Evolutionary conservation across 805 yeast genomes (phyloP).

Genomic region (Wickerhamiella kurtzmanii): DNA sequence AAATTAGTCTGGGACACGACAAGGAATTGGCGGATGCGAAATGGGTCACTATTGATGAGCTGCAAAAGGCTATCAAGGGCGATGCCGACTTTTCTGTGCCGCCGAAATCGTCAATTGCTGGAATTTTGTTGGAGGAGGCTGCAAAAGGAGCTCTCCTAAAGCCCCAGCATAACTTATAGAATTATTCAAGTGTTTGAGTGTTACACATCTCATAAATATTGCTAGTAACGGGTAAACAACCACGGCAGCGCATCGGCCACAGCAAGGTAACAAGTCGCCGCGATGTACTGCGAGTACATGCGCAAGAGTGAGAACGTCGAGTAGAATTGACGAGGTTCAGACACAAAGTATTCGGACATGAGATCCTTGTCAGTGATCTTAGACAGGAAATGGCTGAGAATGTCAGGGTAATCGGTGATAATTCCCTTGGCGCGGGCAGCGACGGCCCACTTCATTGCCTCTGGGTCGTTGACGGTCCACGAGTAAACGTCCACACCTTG

Average conservation of each 20-base stretch:
- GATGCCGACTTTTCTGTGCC: conserved; percentile 20
- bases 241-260: conserved; percentile 17
- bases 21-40: conserved; percentile 73
- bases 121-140: conserved; percentile 22
- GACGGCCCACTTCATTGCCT: conserved; percentile 28
- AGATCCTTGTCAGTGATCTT: conserved; percentile 18
- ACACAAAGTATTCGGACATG: conserved; percentile 18
- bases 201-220: neutral
- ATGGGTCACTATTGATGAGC: conserved; percentile 57
- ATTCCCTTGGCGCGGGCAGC: conserved; percentile 29
- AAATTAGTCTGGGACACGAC: conserved; percentile 64
- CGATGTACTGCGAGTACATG: conserved; percentile 16
- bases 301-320: conserved; percentile 10
- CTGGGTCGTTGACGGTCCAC: conserved; percentile 40
- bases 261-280: conserved; percentile 15
- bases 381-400: conserved; percentile 13
- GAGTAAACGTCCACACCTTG: conserved; percentile 30
- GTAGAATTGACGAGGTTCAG: conserved; percentile 19
- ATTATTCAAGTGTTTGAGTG: neutral
- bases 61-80: conserved; percentile 24
- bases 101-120: conserved; percentile 26
- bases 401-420: conserved; percentile 31
- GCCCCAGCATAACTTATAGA: neutral
- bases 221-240: conserved; percentile 10
- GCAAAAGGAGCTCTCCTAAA: conserved; percentile 3